phyloP scores from a whole-genome alignment of 495 filamentous ascomycete genomes.

The Neurospora africana region DNA sequence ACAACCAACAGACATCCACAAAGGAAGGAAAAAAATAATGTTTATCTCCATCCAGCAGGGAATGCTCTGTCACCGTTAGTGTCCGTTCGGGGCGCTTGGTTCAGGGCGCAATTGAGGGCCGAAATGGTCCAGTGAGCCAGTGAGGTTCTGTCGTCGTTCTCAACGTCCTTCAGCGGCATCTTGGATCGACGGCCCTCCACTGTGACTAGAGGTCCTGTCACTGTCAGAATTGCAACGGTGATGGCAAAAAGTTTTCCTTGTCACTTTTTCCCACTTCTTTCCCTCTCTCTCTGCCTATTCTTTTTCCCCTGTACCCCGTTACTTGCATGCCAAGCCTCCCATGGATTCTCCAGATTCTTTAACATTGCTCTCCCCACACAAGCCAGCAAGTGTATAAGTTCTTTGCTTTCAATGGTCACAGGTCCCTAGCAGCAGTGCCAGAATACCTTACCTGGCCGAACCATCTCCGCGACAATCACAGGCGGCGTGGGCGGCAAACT shows the following conservation, averaged over 20 bases:
- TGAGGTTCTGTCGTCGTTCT: background rate
- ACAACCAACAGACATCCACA: background rate
- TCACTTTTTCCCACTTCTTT: background rate
- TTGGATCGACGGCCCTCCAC: background rate
- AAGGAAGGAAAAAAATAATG: background rate
- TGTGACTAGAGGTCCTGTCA: background rate
- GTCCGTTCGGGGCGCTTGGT: background rate
- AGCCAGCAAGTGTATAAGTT: background rate
- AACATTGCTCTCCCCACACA: background rate
- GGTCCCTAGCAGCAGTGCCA: background rate
- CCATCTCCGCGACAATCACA: background rate
- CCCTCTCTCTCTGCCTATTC: background rate
- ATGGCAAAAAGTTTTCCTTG: background rate
- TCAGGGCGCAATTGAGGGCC: background rate
- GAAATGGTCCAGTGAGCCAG: background rate
- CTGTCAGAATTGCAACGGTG: background rate
- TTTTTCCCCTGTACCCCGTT: no score
- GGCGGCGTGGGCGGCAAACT: background rate
- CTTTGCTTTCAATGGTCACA: background rate
- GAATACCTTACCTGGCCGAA: background rate
- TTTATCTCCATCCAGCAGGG: background rate
- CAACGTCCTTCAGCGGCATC: background rate
- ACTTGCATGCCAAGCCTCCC: background rate
- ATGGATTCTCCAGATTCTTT: background rate
- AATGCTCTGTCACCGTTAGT: background rate